Evolutionary conservation across 129 eudicot genomes (phyloP).

Genomic region (Kitagawia praeruptora): DNA sequence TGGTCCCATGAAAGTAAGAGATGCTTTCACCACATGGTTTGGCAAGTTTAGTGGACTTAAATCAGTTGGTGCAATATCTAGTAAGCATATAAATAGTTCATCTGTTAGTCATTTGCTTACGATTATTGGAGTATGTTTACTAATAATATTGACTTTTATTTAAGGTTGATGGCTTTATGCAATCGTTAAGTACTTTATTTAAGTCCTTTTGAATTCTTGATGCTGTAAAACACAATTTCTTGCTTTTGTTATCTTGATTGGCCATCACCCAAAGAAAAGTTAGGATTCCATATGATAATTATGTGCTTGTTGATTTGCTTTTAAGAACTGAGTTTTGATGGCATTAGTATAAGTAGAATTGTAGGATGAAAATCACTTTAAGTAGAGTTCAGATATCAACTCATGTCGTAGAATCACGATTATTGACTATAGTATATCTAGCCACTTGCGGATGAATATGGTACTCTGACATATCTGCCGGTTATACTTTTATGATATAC

Average conservation of each 20-base stretch:
- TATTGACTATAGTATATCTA: not conserved
- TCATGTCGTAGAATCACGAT: not conserved
- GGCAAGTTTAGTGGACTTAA: constrained; percentile 4
- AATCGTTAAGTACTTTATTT: not conserved
- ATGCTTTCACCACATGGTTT: constrained; percentile 2
- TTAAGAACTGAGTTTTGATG: not conserved
- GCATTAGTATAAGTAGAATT: not conserved
- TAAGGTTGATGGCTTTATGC: constrained; percentile 4
- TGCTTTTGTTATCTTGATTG: not conserved
- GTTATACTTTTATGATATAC: not conserved
- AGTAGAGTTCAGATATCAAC: not conserved
- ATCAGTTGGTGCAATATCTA: constrained; percentile 7
- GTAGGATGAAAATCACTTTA: not conserved
- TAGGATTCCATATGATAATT: not conserved
- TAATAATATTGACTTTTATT: not conserved
- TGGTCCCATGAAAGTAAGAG: constrained; percentile 6
- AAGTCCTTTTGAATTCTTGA: not conserved
- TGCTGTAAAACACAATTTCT: not conserved
- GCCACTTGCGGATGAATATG: not conserved
- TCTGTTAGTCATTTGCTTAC: not conserved
- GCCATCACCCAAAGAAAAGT: not conserved
- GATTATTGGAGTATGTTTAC: not conserved
- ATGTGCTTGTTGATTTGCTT: not conserved
- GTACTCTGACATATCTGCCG: not conserved
- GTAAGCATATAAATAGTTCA: not conserved